Conservation (phyloP, 306 rosid species). For the Rosa lucieae region DNA sequence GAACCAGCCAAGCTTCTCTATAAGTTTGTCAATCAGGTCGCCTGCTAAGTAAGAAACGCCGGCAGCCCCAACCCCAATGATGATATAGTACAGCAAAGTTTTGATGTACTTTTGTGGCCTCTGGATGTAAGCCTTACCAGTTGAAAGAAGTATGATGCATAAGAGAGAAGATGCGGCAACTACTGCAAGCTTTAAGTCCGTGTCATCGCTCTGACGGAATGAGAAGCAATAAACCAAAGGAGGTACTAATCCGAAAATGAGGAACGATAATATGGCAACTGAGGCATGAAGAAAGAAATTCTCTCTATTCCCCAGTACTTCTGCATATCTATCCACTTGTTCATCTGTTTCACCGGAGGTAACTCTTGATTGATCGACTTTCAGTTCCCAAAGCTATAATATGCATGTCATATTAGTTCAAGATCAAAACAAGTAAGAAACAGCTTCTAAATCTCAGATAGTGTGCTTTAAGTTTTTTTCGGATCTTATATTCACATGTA, state of each 20-base stretch:
- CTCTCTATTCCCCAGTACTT: constrained; percentile 45
- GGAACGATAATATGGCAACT: constrained; percentile 55
- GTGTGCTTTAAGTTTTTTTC: not conserved
- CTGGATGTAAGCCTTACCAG: constrained; percentile 52
- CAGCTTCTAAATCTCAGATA: not conserved
- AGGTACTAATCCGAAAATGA: constrained; percentile 63
- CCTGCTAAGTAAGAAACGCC: constrained; percentile 64
- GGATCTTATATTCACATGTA: not conserved
- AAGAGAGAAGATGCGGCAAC: constrained; percentile 67
- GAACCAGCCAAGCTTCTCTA: constrained; percentile 57
- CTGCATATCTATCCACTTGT: constrained; percentile 40
- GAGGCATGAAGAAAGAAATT: constrained; percentile 59
- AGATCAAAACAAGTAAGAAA: not conserved
- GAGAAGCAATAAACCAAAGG: constrained; percentile 74
- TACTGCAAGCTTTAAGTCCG: constrained; percentile 64
- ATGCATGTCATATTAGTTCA: constrained; percentile 8
- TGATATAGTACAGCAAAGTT: constrained; percentile 46
- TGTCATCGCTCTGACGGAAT: constrained; percentile 49
- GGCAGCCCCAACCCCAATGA: constrained; percentile 49
- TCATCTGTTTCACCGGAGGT: constrained; percentile 13
- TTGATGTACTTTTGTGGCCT: constrained; percentile 45
- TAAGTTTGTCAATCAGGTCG: constrained; percentile 34
- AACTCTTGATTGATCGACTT: constrained; percentile 36
- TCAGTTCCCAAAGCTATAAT: constrained; percentile 60
- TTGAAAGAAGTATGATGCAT: constrained; percentile 63